A percentile compares a stretch with the other conserved stretches of the same genome.
phyloP scores from a whole-genome alignment of 495 filamentous ascomycete genomes.

The Annulohypoxylon nitens region DNA sequence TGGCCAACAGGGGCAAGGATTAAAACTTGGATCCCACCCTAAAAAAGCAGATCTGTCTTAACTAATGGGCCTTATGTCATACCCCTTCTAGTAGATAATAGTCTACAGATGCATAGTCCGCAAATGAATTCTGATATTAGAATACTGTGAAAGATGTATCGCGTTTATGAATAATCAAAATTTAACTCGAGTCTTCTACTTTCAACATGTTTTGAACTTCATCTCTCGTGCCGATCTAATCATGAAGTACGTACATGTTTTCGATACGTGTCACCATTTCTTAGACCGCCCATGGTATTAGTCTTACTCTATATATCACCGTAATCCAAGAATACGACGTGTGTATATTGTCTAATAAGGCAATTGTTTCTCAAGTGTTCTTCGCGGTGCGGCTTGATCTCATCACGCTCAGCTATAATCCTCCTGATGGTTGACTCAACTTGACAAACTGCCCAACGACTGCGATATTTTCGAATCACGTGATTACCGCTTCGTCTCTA shows the following conservation, averaged over 20 bases:
- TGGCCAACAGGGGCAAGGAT: background rate
- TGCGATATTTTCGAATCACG: background rate
- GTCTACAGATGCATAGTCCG: background rate
- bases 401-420: background rate
- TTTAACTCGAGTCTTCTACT: background rate
- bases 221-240: background rate
- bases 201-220: background rate
- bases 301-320: background rate
- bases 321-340: background rate
- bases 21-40: conserved; percentile 33
- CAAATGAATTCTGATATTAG: too few species aligned
- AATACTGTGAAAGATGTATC: background rate
- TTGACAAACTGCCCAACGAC: background rate
- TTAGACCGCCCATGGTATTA: background rate
- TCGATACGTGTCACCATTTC: background rate
- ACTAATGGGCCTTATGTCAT: background rate
- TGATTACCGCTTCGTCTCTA: background rate
- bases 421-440: background rate
- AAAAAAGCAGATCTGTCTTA: conserved; percentile 9
- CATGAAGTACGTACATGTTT: background rate
- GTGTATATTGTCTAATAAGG: background rate
- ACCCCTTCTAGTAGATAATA: background rate
- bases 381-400: background rate
- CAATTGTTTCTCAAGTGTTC: background rate
- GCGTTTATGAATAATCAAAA: background rate